Percentiles rank a stretch among this genome's conserved stretches.
phyloP scores from a whole-genome alignment of 1,139 yeast species.

The Candida labiduridarum region DNA sequence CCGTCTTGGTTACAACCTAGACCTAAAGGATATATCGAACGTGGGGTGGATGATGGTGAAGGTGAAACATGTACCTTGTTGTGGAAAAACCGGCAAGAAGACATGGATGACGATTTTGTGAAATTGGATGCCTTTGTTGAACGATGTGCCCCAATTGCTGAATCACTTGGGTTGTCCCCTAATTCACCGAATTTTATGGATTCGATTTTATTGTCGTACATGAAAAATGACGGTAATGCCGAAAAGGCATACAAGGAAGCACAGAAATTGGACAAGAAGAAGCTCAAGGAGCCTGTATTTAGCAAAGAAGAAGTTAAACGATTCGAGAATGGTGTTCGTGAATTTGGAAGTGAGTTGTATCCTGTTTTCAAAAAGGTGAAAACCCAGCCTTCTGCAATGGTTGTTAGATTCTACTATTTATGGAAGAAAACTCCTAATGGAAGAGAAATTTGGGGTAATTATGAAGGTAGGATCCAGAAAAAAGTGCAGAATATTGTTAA shows the following conservation, averaged over 20 bases:
- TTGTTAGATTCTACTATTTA: slow-evolving; percentile 81
- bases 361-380: slow-evolving; percentile 71
- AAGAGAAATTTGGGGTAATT: slow-evolving; percentile 79
- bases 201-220: slow-evolving; percentile 57
- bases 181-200: slow-evolving; percentile 81
- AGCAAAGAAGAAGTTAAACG: slow-evolving; percentile 59
- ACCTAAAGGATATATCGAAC: slow-evolving; percentile 80
- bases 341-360: slow-evolving; percentile 78
- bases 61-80: slow-evolving; percentile 60
- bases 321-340: slow-evolving; percentile 76
- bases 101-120: slow-evolving; percentile 30
- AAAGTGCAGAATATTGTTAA: slow-evolving; percentile 41
- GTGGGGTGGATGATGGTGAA: slow-evolving; percentile 71
- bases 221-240: slow-evolving; percentile 54
- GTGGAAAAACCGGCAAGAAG: slow-evolving; percentile 59
- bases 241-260: slow-evolving; percentile 45
- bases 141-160: slow-evolving; percentile 60
- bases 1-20: slow-evolving; percentile 80
- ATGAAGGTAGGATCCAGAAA: slow-evolving; percentile 68
- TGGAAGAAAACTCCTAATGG: slow-evolving; percentile 91
- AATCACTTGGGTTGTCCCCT: slow-evolving; percentile 46
- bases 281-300: slow-evolving; percentile 76
- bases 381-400: slow-evolving; percentile 71
- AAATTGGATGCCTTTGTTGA: slow-evolving; percentile 57
- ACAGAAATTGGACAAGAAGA: slow-evolving; percentile 52